phyloP scores from a whole-genome alignment of 768 basidiomycete species.

The Suillus ampliporus region DNA sequence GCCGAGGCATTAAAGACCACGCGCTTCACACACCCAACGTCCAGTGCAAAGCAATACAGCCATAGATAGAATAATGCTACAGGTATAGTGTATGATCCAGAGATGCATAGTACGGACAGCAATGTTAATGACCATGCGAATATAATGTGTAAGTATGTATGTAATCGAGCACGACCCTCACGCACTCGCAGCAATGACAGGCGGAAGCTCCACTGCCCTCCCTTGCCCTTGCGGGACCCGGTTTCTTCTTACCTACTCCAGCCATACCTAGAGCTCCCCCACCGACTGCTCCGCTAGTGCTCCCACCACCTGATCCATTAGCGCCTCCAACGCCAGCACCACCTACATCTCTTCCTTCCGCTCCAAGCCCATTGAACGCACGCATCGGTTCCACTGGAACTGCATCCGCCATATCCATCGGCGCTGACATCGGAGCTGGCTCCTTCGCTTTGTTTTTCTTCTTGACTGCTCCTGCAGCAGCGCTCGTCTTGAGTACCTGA shows the following conservation, averaged over 20 bases:
- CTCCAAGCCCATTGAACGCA: slow-evolving; percentile 24
- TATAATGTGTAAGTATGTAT: slow-evolving; percentile 14
- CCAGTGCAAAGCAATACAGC: slow-evolving; percentile 8
- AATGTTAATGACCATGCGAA: slow-evolving; percentile 8
- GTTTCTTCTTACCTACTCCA: slow-evolving; percentile 14
- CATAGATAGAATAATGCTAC: slow-evolving; percentile 40
- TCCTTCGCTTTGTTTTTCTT: slow-evolving; percentile 53
- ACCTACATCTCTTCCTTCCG: slow-evolving; percentile 16
- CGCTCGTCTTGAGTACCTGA: slow-evolving; percentile 64
- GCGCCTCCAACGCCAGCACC: slow-evolving; percentile 7
- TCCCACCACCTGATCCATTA: too few relatives aligned
- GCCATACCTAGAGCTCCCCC: slow-evolving; percentile 17
- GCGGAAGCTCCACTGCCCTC: slow-evolving; percentile 34
- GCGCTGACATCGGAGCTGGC: slow-evolving; percentile 28
- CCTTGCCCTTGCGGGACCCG: slow-evolving; percentile 30
- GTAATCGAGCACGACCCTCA: slow-evolving; percentile 19
- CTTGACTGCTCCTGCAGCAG: slow-evolving; percentile 56
- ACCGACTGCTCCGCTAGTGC: too few relatives aligned
- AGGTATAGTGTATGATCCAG: slow-evolving; percentile 37
- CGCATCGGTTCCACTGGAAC: slow-evolving; percentile 24
- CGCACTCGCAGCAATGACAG: slow-evolving; percentile 42
- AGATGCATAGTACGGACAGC: slow-evolving; percentile 2
- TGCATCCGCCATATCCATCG: slow-evolving; percentile 24
- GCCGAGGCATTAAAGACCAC: too few relatives aligned
- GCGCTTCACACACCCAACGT: neutral